Evolutionary conservation across 352 stramenopile genomes (phyloP), one percentile per base, ranked within the genome.

Genomic region (Phytophthora sp.): DNA sequence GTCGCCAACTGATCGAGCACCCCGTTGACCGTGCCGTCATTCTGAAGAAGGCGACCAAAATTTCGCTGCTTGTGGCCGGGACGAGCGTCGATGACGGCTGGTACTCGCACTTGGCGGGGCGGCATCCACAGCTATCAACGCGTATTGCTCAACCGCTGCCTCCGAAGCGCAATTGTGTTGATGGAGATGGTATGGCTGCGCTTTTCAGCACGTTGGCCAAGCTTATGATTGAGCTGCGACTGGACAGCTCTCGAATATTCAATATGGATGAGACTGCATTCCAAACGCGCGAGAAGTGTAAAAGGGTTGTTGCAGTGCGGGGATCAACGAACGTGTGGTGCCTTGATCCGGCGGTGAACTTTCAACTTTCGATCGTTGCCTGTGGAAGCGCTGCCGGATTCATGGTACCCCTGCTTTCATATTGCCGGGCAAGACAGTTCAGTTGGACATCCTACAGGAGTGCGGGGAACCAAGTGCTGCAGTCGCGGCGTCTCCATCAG

Each of bases 301-400:
- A 36, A 11, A 51, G 21, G 15, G 44, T 51, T 11, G 44, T 35
- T 23, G 44, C 44, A 3, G 12, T 35, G 9, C 44, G 24, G 0
- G 44, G 21, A 31, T 49, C 21, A 29, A 20, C 8, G 1, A 49
- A 49, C 8, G 41, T 49, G 8, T 49, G 41, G 41, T 31, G 41
- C 41, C n/a, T 13, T 11, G 35, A 51, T 16, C 44, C 44, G 4
- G 11, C 44, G 3, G 16, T 36, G 3, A 51, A 51, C n/a, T 27
- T 80, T 30, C 72, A 80, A 46, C 57, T 80, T 16, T 54, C 68
- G 0, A 69, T 80, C 18, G 42, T 80, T 18, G 68, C 68, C 1
- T 80, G 64, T 42, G 57, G 20, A 1, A 71, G 31, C 26, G 63
- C 56, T 2, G 9, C 20, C 2, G 67, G 67, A 2, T 49, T 57